These are phyloP conservation scores for Tylopilus felleus DNA, from an alignment of 768 basidiomycete species.

Conservation along the genomic window DNA sequence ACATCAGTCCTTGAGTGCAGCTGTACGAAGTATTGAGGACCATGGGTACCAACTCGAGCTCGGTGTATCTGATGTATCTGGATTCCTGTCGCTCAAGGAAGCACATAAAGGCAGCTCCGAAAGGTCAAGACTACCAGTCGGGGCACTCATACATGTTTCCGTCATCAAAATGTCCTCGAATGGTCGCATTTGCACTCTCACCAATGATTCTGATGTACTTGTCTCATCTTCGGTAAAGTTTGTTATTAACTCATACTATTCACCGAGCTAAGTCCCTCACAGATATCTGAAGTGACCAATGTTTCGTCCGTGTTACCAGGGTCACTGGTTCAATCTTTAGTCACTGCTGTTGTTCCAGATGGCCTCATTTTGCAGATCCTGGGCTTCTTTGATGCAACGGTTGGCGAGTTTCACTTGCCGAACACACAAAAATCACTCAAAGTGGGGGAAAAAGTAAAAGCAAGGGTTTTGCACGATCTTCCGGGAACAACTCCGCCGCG, in stretches of 20 bases:
- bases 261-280: background rate
- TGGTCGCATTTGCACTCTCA: slow-evolving; percentile 74
- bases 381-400: slow-evolving; percentile 89
- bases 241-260: background rate
- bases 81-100: slow-evolving; percentile 83
- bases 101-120: slow-evolving; percentile 39
- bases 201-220: slow-evolving; percentile 47
- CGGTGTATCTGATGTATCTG: slow-evolving; percentile 73
- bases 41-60: slow-evolving; percentile 91
- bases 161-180: slow-evolving; percentile 69
- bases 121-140: slow-evolving; percentile 47
- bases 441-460: slow-evolving; percentile 74
- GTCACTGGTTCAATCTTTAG: slow-evolving; percentile 71
- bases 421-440: slow-evolving; percentile 45
- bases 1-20: slow-evolving; percentile 65
- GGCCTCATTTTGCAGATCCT: slow-evolving; percentile 88
- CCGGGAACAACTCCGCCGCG: slow-evolving; percentile 65
- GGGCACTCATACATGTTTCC: slow-evolving; percentile 64
- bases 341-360: slow-evolving; percentile 68
- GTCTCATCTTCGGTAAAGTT: slow-evolving; percentile 53
- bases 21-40: slow-evolving; percentile 85
- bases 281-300: slow-evolving; percentile 77
- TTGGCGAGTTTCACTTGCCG: slow-evolving; percentile 75
- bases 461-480: slow-evolving; percentile 80
- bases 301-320: slow-evolving; percentile 86